Evolutionary conservation across 1,139 yeast genomes (phyloP).

Genomic region (Hanseniaspora uvarum): DNA sequence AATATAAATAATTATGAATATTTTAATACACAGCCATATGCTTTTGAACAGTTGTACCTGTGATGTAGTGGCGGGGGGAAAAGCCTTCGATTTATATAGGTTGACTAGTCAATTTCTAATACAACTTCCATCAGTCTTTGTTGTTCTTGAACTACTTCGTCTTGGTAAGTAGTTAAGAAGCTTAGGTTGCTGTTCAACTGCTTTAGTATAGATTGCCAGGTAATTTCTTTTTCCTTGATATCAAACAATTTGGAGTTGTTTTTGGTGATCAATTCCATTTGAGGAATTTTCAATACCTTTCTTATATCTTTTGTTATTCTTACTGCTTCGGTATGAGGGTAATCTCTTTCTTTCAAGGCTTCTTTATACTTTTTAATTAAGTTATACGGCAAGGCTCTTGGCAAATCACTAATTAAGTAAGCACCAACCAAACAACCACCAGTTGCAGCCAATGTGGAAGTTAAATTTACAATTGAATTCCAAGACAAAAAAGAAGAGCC

Average conservation of each 20-base stretch:
- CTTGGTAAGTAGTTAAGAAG: slow-evolving; percentile 49
- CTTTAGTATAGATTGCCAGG: slow-evolving; percentile 42
- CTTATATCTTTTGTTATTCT: slow-evolving; percentile 76
- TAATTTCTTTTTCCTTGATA: slow-evolving; percentile 49
- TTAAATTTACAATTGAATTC: slow-evolving; percentile 28
- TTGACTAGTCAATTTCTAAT: slow-evolving; percentile 37
- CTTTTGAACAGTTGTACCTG: too few species aligned
- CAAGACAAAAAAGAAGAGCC: slow-evolving; percentile 32
- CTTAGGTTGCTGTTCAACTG: slow-evolving; percentile 48
- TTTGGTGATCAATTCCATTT: slow-evolving; percentile 43
- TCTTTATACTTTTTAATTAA: slow-evolving; percentile 59
- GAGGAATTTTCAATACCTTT: slow-evolving; percentile 68
- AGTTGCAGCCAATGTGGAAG: slow-evolving; percentile 37
- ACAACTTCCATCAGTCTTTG: slow-evolving; percentile 42
- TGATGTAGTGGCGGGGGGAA: too few species aligned
- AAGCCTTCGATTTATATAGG: background rate
- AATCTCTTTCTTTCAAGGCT: slow-evolving; percentile 58
- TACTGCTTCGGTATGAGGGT: slow-evolving; percentile 64
- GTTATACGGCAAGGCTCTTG: slow-evolving; percentile 79
- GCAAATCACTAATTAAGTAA: slow-evolving; percentile 68
- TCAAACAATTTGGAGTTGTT: slow-evolving; percentile 54
- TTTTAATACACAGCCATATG: background rate
- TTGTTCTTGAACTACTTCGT: slow-evolving; percentile 41
- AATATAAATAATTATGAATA: background rate
- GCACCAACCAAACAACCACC: slow-evolving; percentile 51